Conservation (phyloP, 768 basidiomycete genomes). For the Suillus brevipes region DNA sequence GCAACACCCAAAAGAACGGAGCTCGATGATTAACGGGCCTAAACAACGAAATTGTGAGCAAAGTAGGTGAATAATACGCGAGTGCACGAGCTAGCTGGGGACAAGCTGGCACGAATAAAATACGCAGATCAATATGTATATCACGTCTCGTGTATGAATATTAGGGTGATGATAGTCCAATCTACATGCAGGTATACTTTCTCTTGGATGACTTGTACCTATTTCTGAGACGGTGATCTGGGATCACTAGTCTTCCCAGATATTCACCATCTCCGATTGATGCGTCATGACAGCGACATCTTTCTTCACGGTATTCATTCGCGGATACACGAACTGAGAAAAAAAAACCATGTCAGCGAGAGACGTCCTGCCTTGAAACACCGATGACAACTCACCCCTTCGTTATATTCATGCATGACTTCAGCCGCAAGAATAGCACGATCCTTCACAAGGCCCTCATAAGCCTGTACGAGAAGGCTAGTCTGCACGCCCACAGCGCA, state of each 20-base stretch:
- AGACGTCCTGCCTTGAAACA: neutral
- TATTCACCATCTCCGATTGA: slow-evolving; percentile 71
- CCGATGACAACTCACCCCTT: slow-evolving; percentile 51
- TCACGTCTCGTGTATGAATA: neutral
- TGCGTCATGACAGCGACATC: slow-evolving; percentile 87
- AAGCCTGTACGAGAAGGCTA: slow-evolving; percentile 37
- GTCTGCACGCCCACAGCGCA: slow-evolving; percentile 65
- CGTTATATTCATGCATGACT: slow-evolving; percentile 83
- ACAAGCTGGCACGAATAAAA: neutral
- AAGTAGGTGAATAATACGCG: too few species aligned
- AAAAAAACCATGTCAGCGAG: slow-evolving; percentile 1
- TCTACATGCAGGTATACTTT: slow-evolving; percentile 1
- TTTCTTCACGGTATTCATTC: slow-evolving; percentile 69
- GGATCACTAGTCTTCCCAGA: slow-evolving; percentile 45
- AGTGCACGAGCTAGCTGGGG: neutral
- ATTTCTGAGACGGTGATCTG: neutral
- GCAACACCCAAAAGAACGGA: neutral
- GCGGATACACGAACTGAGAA: slow-evolving; percentile 78
- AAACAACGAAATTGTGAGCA: too few species aligned
- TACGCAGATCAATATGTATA: slow-evolving; percentile 1
- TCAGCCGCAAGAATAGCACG: slow-evolving; percentile 73
- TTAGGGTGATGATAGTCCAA: neutral
- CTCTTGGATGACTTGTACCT: slow-evolving; percentile 1
- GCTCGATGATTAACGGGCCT: neutral
- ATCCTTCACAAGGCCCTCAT: slow-evolving; percentile 70